phyloP scores from a whole-genome alignment of 805 yeast genomes.

The Metschnikowia colocasiae region DNA sequence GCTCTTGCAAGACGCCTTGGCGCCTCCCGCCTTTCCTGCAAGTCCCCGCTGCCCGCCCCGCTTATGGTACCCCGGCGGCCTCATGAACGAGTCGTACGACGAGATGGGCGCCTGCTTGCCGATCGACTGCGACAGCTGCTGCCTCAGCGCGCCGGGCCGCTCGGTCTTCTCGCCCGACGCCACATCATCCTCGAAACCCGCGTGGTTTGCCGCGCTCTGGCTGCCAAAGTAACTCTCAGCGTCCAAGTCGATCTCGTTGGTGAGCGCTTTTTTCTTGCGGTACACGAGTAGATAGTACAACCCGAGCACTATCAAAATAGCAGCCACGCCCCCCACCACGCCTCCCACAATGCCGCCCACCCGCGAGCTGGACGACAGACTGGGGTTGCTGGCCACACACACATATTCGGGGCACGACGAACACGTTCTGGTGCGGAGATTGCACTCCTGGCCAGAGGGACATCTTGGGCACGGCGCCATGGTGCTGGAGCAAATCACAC shows the following conservation, averaged over 20 bases:
- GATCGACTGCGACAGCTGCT: constrained; percentile 6
- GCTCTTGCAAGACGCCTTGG: neutral
- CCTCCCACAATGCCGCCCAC: constrained; percentile 68
- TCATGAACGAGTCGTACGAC: constrained; percentile 43
- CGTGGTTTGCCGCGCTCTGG: constrained; percentile 3
- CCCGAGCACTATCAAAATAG: constrained; percentile 33
- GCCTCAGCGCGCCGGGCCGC: constrained; percentile 9
- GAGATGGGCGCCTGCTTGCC: constrained; percentile 26
- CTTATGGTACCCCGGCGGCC: constrained; percentile 29
- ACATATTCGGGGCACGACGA: constrained; percentile 13
- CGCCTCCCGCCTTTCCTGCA: neutral
- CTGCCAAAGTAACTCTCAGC: constrained; percentile 11
- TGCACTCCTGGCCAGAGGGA: constrained; percentile 16
- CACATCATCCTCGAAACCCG: constrained; percentile 7
- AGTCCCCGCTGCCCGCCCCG: constrained; percentile 6
- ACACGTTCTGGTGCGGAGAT: constrained; percentile 14
- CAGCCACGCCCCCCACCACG: constrained; percentile 59
- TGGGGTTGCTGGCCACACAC: constrained; percentile 8
- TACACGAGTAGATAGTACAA: constrained; percentile 33
- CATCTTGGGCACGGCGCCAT: constrained; percentile 47
- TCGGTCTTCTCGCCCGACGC: constrained; percentile 10
- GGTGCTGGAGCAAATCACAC: constrained; percentile 41
- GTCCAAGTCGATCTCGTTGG: constrained; percentile 22
- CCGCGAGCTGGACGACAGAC: constrained; percentile 2
- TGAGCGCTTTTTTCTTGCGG: constrained; percentile 30